A percentile compares a stretch with the other conserved stretches of the same genome.
phyloP scores from a whole-genome alignment of 2,329 filamentous ascomycete species.

The Monosporascus sp. region DNA sequence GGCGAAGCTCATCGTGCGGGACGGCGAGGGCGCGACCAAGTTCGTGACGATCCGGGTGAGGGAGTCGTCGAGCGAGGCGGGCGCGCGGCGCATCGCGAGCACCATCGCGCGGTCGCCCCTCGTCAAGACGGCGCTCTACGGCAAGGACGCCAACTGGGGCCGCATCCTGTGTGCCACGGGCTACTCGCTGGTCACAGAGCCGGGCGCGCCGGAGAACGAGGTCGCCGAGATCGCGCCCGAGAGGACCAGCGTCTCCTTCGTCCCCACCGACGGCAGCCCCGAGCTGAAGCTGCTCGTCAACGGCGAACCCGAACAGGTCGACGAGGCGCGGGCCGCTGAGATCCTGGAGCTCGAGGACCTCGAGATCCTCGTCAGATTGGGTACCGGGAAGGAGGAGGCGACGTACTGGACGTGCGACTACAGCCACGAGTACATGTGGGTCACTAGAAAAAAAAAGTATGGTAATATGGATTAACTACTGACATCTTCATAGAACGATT shows the following conservation, averaged over 20 bases:
- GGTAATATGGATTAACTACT: conserved; percentile 5
- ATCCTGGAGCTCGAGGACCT: conserved; percentile 74
- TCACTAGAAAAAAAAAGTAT: conserved; percentile 1
- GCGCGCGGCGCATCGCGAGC: conserved; percentile 74
- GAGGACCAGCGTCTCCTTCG: conserved; percentile 71
- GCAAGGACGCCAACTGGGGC: conserved; percentile 97
- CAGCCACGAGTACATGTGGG: conserved; percentile 67
- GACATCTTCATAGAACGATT: conserved; percentile 39
- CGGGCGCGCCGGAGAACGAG: conserved; percentile 50
- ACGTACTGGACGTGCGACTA: conserved; percentile 85
- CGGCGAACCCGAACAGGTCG: conserved; percentile 73
- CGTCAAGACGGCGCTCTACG: conserved; percentile 96
- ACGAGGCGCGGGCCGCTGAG: conserved; percentile 70
- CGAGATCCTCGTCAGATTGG: conserved; percentile 70
- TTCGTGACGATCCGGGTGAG: conserved; percentile 89
- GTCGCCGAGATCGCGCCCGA: conserved; percentile 59
- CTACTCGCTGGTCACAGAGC: conserved; percentile 62
- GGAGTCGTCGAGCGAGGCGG: conserved; percentile 62
- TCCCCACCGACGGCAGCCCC: conserved; percentile 69
- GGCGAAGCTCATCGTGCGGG: conserved; percentile 87
- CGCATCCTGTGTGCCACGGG: conserved; percentile 93
- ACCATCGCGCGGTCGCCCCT: conserved; percentile 87
- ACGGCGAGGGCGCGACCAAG: conserved; percentile 96
- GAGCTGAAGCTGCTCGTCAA: conserved; percentile 73
- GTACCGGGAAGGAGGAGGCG: conserved; percentile 62